Evolutionary conservation across 139 green algal species (phyloP).

Genomic region (Volvox reticuliferus): DNA sequence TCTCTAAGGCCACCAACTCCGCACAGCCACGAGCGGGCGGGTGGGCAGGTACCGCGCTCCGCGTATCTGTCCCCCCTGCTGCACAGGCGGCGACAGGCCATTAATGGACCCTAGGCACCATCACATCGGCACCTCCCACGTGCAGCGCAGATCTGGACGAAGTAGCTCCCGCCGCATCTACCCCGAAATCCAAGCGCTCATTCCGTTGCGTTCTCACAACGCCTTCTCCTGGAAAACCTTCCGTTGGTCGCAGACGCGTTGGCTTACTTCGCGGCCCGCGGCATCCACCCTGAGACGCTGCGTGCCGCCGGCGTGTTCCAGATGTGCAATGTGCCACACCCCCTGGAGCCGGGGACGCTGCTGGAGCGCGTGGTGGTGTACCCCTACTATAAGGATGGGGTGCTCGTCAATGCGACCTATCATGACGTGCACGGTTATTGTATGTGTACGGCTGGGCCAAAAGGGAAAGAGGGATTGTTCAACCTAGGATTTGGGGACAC

Average conservation of each 20-base stretch:
- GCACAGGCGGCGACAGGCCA: too few relatives aligned
- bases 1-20: too few relatives aligned
- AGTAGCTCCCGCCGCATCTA: too few relatives aligned
- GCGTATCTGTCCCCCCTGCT: too few relatives aligned
- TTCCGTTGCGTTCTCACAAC: too few relatives aligned
- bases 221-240: too few relatives aligned
- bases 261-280: constrained; percentile 4
- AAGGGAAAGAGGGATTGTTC: not conserved
- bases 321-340: constrained; percentile 1
- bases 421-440: constrained; percentile 19
- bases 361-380: constrained; percentile 37
- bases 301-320: constrained; percentile 14
- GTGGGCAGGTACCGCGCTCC: too few relatives aligned
- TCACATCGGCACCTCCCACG: too few relatives aligned
- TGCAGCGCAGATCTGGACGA: too few relatives aligned
- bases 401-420: constrained; percentile 13
- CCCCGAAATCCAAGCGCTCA: too few relatives aligned
- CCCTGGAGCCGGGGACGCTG: not conserved
- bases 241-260: not conserved
- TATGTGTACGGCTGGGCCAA: not conserved
- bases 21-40: too few relatives aligned
- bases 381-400: constrained; percentile 9
- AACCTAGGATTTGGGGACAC: not conserved
- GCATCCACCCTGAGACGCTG: constrained; percentile 19
- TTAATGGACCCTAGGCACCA: too few relatives aligned